Evolutionary conservation across 1,284 basidiomycete genomes (phyloP), one percentile per base, ranked within the genome.

Genomic region (Puccinia brachypodii): DNA sequence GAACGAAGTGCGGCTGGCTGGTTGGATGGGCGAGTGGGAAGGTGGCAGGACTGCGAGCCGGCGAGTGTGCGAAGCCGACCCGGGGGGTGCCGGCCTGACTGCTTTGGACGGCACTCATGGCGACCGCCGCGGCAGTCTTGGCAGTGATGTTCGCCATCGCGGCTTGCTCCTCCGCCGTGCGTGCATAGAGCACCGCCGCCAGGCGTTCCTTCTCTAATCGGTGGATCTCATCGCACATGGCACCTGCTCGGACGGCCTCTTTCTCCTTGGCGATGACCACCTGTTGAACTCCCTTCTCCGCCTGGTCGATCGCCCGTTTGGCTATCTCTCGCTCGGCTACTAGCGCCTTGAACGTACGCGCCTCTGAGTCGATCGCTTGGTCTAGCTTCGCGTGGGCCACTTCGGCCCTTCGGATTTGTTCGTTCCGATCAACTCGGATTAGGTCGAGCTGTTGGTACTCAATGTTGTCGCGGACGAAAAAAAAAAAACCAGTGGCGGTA

Each of bases 101-200:
- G 22, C 19, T 42, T 40, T 69, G 42, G 40, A 81, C 80, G 25
- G 73, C 80, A 69, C 62, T 81, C 31, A 69, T 50, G 31, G 80
- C 80, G 6, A 81, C 80, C 0, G 80, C 80, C 11, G 80, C 62
- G 44, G 80, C 80, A 7, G 80, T 72, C 64, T 81, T 76, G 38
- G 80, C 80, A 0, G 80, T 76, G 11, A 47, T 31, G 36, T 76
- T 76, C n/a, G 80, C 80, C 38, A 81, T 33, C 22, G 47, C 62
- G 25, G 73, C 80, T 50, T 81, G 80, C 50, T 81, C 80, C 56
- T 81, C 80, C 0, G 80, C 80, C 47, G 58, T 81, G 2, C 72
- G 71, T 19, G 80, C 80, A 60, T 81, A 81, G 6, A 68, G 33
- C 1, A 81, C 33, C 25, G 80, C 80, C 7, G 80, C 71, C 62